Percentiles rank a stretch among this genome's conserved stretches.
Conservation (phyloP, 805 yeast species). For the Candida ficus region DNA sequence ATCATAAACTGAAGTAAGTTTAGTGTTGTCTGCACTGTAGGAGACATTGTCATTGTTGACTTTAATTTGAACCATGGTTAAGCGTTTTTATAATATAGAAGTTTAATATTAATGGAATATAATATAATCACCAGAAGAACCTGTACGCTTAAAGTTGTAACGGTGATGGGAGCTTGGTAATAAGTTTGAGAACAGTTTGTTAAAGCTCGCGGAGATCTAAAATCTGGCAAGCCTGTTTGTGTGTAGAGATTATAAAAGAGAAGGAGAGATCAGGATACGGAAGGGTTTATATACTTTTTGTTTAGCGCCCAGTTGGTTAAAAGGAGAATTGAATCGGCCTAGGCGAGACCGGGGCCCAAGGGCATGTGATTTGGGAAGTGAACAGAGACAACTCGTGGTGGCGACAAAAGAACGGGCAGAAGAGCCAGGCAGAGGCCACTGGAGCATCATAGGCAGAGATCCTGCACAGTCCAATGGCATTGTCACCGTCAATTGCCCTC, state of each 20-base stretch:
- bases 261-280: background rate
- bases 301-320: background rate
- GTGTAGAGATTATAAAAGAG: background rate
- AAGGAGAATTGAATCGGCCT: too few species aligned
- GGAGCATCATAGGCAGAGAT: too few species aligned
- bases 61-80: slow-evolving; percentile 31
- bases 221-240: slow-evolving; percentile 1
- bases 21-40: slow-evolving; percentile 39
- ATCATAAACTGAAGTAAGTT: slow-evolving; percentile 52
- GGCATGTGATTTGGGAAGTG: too few species aligned
- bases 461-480: too few species aligned
- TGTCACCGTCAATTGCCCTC: too few species aligned
- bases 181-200: slow-evolving; percentile 24
- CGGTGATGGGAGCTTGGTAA: slow-evolving; percentile 26
- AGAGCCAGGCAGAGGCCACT: too few species aligned
- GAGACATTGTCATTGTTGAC: slow-evolving; percentile 49
- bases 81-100: slow-evolving; percentile 7
- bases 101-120: slow-evolving; percentile 15
- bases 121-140: slow-evolving; percentile 22
- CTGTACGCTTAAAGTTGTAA: slow-evolving; percentile 24
- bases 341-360: too few species aligned
- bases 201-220: slow-evolving; percentile 3
- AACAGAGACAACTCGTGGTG: too few species aligned
- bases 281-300: background rate
- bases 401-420: too few species aligned